phyloP scores from a whole-genome alignment of 768 basidiomycete genomes.

The Paxillus involutus region DNA sequence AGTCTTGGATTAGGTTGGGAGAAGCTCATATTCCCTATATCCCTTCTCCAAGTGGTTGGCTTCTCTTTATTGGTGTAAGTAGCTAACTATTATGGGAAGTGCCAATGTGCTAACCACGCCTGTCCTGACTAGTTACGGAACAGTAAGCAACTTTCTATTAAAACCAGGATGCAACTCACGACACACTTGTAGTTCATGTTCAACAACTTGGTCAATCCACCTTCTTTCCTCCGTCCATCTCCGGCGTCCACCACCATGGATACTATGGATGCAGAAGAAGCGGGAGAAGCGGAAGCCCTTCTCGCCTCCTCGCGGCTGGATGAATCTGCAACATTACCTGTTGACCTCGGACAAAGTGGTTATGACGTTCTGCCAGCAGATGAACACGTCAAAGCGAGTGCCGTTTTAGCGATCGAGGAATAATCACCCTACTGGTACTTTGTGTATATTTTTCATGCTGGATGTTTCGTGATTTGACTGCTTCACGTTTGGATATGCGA shows the following conservation, averaged over 20 bases:
- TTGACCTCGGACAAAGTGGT: constrained; percentile 78
- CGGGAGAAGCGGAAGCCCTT: constrained; percentile 58
- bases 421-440: constrained; percentile 2
- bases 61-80: constrained; percentile 90
- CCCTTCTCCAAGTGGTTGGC: constrained; percentile 77
- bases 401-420: constrained; percentile 10
- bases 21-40: constrained; percentile 75
- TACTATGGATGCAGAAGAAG: constrained; percentile 53
- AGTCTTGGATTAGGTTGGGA: constrained; percentile 93
- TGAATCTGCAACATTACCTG: constrained; percentile 82
- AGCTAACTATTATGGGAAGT: constrained; percentile 7
- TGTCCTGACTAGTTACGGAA: constrained; percentile 66
- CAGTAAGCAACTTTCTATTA: constrained; percentile 45
- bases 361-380: constrained; percentile 76
- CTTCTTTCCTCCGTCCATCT: constrained; percentile 56
- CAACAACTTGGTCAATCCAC: constrained; percentile 74
- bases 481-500: too few relatives aligned
- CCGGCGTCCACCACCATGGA: constrained; percentile 28
- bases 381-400: constrained; percentile 24
- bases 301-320: constrained; percentile 50
- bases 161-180: constrained; percentile 6
- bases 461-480: too few relatives aligned
- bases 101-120: constrained; percentile 11
- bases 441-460: not conserved
- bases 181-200: constrained; percentile 68